A percentile compares a stretch with the other conserved stretches of the same genome.
phyloP scores from a whole-genome alignment of 1,284 basidiomycete species.

The Chalciporus sp. region DNA sequence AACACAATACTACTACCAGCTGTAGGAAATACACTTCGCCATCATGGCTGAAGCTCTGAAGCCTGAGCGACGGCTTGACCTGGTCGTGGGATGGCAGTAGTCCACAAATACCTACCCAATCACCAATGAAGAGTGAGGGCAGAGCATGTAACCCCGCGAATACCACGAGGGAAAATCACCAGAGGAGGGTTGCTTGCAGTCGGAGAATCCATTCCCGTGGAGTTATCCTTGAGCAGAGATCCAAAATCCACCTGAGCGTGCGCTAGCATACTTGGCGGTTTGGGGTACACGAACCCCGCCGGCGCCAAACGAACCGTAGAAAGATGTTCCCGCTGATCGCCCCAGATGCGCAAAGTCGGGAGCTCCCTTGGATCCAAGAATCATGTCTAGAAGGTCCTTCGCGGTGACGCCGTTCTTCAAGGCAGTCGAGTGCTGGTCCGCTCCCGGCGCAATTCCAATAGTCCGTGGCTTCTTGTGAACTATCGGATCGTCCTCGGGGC shows the following conservation, averaged over 20 bases:
- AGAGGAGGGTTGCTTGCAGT: neutral
- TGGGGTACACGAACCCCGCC: slow-evolving; percentile 25
- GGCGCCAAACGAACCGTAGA: slow-evolving; percentile 27
- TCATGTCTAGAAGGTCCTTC: slow-evolving; percentile 34
- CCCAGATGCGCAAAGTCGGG: slow-evolving; percentile 3
- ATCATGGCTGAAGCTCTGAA: neutral
- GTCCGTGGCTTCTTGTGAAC: slow-evolving; percentile 32
- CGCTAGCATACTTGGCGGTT: slow-evolving; percentile 19
- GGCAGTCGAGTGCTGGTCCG: slow-evolving; percentile 4
- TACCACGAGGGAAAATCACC: neutral
- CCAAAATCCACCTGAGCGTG: slow-evolving; percentile 20
- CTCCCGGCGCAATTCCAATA: slow-evolving; percentile 35
- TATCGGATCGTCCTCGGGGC: slow-evolving; percentile 35
- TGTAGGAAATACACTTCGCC: neutral
- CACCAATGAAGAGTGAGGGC: neutral
- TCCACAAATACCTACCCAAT: neutral
- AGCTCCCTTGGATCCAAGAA: slow-evolving; percentile 20
- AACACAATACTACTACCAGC: neutral
- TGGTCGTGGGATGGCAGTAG: neutral
- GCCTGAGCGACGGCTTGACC: neutral
- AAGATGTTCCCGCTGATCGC: slow-evolving; percentile 22
- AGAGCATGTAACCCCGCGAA: neutral
- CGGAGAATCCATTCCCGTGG: neutral
- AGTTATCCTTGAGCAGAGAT: slow-evolving; percentile 21
- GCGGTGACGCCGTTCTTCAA: slow-evolving; percentile 23